These are phyloP conservation scores for Kwoniella newhampshirensis DNA, from an alignment of 768 basidiomycete species.

Conservation along the genomic window DNA sequence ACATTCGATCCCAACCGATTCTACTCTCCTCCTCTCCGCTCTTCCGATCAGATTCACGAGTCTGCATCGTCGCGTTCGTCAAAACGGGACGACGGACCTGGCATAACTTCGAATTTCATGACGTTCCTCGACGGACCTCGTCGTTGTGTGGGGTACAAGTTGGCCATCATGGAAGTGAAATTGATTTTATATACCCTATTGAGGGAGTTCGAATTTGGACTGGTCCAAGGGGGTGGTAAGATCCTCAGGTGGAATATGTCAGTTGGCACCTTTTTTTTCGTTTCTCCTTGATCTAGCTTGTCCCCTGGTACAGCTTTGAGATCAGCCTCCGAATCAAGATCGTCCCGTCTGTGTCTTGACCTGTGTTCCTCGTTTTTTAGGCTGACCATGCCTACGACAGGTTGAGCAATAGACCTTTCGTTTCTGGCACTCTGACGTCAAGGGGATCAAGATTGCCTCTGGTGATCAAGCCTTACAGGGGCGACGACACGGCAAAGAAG, in stretches of 20 bases:
- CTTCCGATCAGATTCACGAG: too few species aligned
- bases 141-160: constrained; percentile 35
- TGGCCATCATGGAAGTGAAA: constrained; percentile 36
- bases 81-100: too few species aligned
- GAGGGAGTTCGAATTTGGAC: constrained; percentile 25
- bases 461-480: constrained; percentile 23
- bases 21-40: too few species aligned
- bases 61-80: too few species aligned
- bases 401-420: constrained; percentile 34
- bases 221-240: constrained; percentile 12
- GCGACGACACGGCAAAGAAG: not conserved
- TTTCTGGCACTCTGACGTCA: constrained; percentile 10
- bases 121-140: constrained; percentile 38
- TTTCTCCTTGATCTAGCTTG: not conserved
- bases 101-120: constrained; percentile 33
- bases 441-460: constrained; percentile 29
- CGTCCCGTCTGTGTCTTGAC: not conserved
- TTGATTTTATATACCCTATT: constrained; percentile 28
- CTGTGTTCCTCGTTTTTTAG: not conserved
- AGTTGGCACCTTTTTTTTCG: constrained; percentile 3
- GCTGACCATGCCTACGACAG: too few species aligned
- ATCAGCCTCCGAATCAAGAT: too few species aligned
- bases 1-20: constrained; percentile 27
- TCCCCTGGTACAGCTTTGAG: too few species aligned
- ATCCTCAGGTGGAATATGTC: constrained; percentile 36